Evolutionary conservation across 2,329 filamentous ascomycete genomes (phyloP), one percentile per base, ranked within the genome.

Genomic region (Fusarium chaquense): DNA sequence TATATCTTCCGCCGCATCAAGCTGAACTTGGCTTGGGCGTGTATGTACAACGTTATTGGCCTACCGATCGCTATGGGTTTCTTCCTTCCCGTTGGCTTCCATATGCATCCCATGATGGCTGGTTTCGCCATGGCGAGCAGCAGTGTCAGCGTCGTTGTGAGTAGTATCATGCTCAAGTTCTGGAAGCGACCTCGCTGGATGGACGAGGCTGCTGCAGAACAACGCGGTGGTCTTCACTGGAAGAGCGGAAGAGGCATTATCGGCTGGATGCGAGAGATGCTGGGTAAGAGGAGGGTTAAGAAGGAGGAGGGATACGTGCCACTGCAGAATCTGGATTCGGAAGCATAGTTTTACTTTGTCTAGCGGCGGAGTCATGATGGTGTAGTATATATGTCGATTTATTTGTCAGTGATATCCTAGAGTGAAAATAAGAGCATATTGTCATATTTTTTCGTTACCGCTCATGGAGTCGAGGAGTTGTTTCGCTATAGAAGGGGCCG

Each of bases 31-130:
- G 84, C 90, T 4, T 98, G 96, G 93, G 94, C 94, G 1, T 98
- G 94, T 78, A 83, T 93, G 68, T 99, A 99, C 86, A 99, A 99
- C 79, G 68, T 93, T 50, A 82, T 98, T 65, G 96, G 96, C 2
- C 85, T 99, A 16, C 96, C 96, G 4, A 97, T 99, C 74, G 96
- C 96, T 41, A 98, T 98, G 96, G 96, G 96, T 26, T 82, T 98
- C 74, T 97, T 98, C 83, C 84, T 99, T 6, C 95, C 96, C 1
- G 89, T 97, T 71, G 96, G 95, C 33, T 88, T 92, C 65, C 90
- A 94, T 75, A 84, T 98, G 70, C 96, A 97, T 72, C 94, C 96
- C 26, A 95, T 98, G 90, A 94, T 94, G 51, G 96, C 96, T 2
- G 94, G 94, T 22, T 93, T 93, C 5, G 96, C 96, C 51, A 98